Conservation (phyloP, 805 yeast genomes). For the Ogataea sp. region DNA sequence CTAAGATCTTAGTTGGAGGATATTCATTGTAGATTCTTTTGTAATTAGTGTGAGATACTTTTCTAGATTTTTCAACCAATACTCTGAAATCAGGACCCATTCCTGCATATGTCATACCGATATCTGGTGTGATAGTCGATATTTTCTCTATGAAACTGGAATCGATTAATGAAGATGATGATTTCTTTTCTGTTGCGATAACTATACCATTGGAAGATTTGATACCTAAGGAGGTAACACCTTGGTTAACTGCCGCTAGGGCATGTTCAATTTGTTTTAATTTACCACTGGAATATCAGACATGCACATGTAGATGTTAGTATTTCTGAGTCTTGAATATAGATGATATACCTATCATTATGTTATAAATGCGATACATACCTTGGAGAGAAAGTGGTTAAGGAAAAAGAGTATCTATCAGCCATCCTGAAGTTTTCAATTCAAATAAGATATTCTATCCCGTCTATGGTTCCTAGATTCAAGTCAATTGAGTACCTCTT, state of each 20-base stretch:
- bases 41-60: slow-evolving; percentile 86
- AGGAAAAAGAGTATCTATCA: slow-evolving; percentile 94
- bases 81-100: slow-evolving; percentile 99
- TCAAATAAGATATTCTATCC: no score
- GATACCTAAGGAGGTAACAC: slow-evolving; percentile 94
- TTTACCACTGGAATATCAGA: slow-evolving; percentile 74
- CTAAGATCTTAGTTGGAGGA: slow-evolving; percentile 92
- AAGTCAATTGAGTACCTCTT: no score
- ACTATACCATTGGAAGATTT: slow-evolving; percentile 92
- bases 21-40: slow-evolving; percentile 92
- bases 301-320: no score
- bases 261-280: slow-evolving; percentile 98
- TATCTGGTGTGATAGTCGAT: slow-evolving; percentile 82
- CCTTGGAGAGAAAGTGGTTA: slow-evolving; percentile 97
- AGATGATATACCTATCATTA: no score
- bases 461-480: no score
- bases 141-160: slow-evolving; percentile 72
- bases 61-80: slow-evolving; percentile 87
- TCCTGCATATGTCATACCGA: slow-evolving; percentile 95
- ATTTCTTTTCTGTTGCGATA: slow-evolving; percentile 91
- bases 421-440: no score
- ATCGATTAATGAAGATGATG: slow-evolving; percentile 70
- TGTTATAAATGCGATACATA: no score
- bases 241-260: slow-evolving; percentile 93
- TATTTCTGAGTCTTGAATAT: no score